Base-by-base conservation (phyloP, 129 eudicot genomes). In the Smallanthus sonchifolius region DNA sequence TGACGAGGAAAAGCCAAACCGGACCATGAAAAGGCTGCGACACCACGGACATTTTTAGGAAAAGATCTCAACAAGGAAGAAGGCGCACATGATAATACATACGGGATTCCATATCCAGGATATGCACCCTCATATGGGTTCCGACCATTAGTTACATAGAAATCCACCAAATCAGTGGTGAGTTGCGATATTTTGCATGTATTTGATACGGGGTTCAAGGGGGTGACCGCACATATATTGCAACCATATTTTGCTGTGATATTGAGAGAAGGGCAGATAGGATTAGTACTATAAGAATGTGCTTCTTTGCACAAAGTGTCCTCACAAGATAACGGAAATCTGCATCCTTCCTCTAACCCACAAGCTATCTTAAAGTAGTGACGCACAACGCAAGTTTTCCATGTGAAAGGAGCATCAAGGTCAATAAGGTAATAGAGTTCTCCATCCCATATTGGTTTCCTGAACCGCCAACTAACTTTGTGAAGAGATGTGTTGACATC, bases 61-160 rank as follows among this genome's bases (percentile, higher is more conserved):
- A 83, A 61, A 1, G 77, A 77, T 40, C 54, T 38, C 30, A 52
- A 17, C 47, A 83, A 52, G 7, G 75, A 40, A 5, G 39, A 28
- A 48, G 86, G 86, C 11, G 88, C 88, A 67, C 86, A 84, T 4
- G 88, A 83, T 30, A 81, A 3, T 7, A 36, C 68, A 7, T 30
- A 28, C 3, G n/a, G 20, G 10, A 10, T 19, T 0, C 62, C 62
- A 28, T 17, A 10, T 7, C 13, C 5, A 7, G 13, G 4, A 66
- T 43, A 2, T 0, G 2, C 57, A 51, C 57, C 24, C 0, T 0
- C 2, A 51, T 51, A 51, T 4, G 81, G 70, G 45, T 42, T 79
- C 3, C 68, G 74, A 9, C 85, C 86, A 66, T 86, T 44, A 6
- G 85, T 80, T 7, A 42, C 48, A 5, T 28, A 1, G 3, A 79